Base-by-base conservation (phyloP, 148 eudicot genomes). In the Chenopodium quinoa region DNA sequence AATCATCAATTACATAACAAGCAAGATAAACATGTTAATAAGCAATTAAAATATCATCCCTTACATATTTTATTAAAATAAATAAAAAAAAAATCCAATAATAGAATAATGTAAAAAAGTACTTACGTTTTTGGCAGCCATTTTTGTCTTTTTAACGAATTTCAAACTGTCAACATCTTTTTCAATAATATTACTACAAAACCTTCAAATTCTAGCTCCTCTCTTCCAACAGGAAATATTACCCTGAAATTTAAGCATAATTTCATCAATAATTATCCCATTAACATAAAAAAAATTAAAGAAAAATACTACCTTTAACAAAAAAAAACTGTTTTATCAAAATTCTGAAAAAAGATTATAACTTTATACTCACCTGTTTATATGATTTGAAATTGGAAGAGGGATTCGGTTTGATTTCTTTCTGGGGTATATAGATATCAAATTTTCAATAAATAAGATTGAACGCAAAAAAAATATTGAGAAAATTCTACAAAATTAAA, bases 121-220 rank as follows among this genome's bases (percentile, higher is more conserved):
- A 79, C 82, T 83, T 60, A 83, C 86, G 34, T 83, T 79, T 29
- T 83, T 83, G 2, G 71, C 37, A 74, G 73, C 80, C 86, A 83
- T 83, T 12, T 83, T 79, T 46, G 34, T 46, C 10, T 54, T 23
- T 23, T 9, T 20, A 58, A 32, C 31, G 14, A 79, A 74, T 75
- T 76, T 60, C 52, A 68, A 79, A 58, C 34, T 68, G 46, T 20
- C 32, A 65, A 68, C 75, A 67, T 70, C 64, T 27, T 73, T 79
- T 79, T 37, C 48, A 17, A 40, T 40, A 79, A 52, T 3, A 79
- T 23, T 14, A 47, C 23, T 7, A 66, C 60, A 44, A 80, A 80
- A 23, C 1, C 37, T 72, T 58, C 56, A 80, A 63, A 62, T 20
- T 76, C 17, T 40, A 19, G 7, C 56, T 37, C 50, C 4, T 40